Base-by-base conservation (phyloP, 805 yeast genomes). In the Saturnispora serradocipensis region DNA sequence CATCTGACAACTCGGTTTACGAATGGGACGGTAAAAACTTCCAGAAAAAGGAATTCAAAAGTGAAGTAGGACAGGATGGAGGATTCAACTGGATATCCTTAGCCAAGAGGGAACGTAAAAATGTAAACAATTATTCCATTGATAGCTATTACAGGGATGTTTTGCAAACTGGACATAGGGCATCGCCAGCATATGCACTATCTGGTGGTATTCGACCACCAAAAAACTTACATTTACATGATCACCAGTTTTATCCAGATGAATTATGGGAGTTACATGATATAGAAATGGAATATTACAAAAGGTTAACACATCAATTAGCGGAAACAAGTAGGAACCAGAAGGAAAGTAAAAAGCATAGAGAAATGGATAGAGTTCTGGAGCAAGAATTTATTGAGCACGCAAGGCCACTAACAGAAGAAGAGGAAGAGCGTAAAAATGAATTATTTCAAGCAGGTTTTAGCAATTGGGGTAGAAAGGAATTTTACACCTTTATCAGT, bases 241-340 rank as follows among this genome's bases (percentile, higher is more conserved):
- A 93, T 62, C 97, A 90, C 67, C 99, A 93, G 67, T 88, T 93
- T 60, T 87, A 77, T 65, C 88, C 96, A 1, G 75, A 82, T n/a
- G 77, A 86, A 62, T 70, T 93, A 45, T 73, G 78, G 56, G 88
- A 85, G 51, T 65, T 93, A 40, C 81, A 86, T 62, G 96, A 88
- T 53, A 76, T 83, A 66, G 98, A 93, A 63, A 82, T 83, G 59
- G 81, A 84, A 52, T 84, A 81, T 67, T 85, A 76, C 65, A 82
- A 86, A 51, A 84, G 88, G 61, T 81, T 76, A 58, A 76, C 78
- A 24, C 79, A 78, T 13, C 84, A 78, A 68, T 72, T 74, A 58
- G 86, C 81, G 0, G 89, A 88, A 13, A 67, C 80, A 27, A 72
- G 80, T 48, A 78, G 76, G 38, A 88, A 84, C 7, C 70, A 78